Percentiles rank a stretch among this genome's conserved stretches.
Conservation (phyloP, 2,329 filamentous ascomycete genomes). For the Whalleya microplaca region DNA sequence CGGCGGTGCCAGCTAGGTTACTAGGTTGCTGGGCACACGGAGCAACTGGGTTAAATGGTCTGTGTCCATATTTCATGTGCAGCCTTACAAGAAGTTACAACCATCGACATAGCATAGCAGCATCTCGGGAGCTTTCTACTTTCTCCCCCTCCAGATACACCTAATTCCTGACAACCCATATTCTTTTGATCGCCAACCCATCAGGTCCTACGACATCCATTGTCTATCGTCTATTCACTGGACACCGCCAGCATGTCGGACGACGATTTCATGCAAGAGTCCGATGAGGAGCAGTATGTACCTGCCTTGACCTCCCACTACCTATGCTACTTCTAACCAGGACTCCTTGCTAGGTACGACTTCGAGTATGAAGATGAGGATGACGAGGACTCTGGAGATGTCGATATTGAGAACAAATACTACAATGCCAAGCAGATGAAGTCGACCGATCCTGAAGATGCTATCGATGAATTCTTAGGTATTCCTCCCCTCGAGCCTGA, state of each 20-base stretch:
- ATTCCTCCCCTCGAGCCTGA: slow-evolving; percentile 83
- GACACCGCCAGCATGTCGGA: slow-evolving; percentile 67
- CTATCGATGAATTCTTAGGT: slow-evolving; percentile 89
- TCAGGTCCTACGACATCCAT: slow-evolving; percentile 3
- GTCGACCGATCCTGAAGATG: slow-evolving; percentile 80
- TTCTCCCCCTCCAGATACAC: neutral
- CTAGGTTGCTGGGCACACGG: too few relatives aligned
- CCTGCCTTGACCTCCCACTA: too few relatives aligned
- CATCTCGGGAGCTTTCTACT: neutral
- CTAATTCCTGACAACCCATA: neutral
- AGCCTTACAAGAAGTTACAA: too few relatives aligned
- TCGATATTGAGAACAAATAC: slow-evolving; percentile 99
- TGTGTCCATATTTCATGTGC: too few relatives aligned
- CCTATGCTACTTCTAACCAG: neutral
- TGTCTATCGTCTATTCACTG: neutral
- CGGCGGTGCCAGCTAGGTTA: too few relatives aligned
- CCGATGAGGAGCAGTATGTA: slow-evolving; percentile 78
- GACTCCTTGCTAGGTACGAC: slow-evolving; percentile 69
- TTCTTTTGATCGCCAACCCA: neutral
- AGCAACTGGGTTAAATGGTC: too few relatives aligned
- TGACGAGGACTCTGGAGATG: slow-evolving; percentile 83
- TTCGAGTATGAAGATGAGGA: slow-evolving; percentile 97
- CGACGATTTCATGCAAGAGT: slow-evolving; percentile 94
- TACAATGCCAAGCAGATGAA: slow-evolving; percentile 99
- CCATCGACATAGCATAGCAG: neutral